These are phyloP conservation scores for Rhodotorula paludigena DNA, from an alignment of 768 basidiomycete species.

Conservation along the genomic window DNA sequence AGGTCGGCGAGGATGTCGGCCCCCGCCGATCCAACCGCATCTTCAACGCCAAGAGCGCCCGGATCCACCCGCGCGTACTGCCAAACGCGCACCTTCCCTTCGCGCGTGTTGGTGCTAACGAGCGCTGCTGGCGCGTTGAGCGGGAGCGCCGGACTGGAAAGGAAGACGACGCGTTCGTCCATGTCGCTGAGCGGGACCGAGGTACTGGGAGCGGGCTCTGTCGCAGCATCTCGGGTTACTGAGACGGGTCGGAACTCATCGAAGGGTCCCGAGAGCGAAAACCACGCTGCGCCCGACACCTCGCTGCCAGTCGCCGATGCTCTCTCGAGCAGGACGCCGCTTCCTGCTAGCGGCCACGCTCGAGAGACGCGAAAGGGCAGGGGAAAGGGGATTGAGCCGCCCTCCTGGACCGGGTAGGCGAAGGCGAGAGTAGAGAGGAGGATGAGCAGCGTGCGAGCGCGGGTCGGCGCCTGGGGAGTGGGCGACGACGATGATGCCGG, in stretches of 20 bases:
- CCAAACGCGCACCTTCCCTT: conserved; percentile 27
- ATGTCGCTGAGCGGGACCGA: not conserved
- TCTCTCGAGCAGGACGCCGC: conserved; percentile 21
- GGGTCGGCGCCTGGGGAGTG: not conserved
- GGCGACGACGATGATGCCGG: not conserved
- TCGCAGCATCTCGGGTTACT: not conserved
- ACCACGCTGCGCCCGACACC: not conserved
- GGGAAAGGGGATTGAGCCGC: conserved; percentile 18
- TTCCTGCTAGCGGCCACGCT: not conserved
- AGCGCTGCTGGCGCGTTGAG: not conserved
- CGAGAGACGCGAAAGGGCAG: conserved; percentile 23
- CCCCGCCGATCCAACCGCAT: not conserved
- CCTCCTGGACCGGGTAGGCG: conserved; percentile 4
- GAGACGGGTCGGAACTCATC: conserved; percentile 7
- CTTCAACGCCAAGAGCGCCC: not conserved
- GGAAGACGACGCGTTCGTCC: conserved; percentile 18
- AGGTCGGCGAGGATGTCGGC: not conserved
- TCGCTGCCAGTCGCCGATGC: not conserved
- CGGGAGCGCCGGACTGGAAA: not conserved
- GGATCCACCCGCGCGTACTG: not conserved
- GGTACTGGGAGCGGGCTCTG: not conserved
- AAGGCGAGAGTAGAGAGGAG: conserved; percentile 25
- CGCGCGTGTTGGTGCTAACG: conserved; percentile 10
- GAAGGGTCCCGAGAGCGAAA: not conserved
- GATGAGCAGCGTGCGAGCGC: conserved; percentile 9